Evolutionary conservation across 768 basidiomycete species (phyloP), one percentile per base, ranked within the genome.

Genomic region (Lentinus tigrinus): DNA sequence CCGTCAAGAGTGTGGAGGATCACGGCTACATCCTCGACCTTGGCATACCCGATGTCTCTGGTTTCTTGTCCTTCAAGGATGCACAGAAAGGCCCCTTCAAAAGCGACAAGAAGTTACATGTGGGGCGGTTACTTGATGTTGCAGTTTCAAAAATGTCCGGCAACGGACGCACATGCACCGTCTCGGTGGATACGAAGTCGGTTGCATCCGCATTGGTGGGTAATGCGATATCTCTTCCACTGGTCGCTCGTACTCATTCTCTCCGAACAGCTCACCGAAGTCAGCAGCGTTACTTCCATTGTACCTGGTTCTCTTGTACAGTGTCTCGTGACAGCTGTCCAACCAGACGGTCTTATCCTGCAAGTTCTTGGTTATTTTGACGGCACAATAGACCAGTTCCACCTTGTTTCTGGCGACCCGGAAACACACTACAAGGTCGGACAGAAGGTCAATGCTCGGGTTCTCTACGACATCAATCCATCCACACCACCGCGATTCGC

Each of bases 331-430:
- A 97, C 94, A 2, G 84, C 85, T 19, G 80, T 89, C 21, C 77
- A 85, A 40, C 77, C 87, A 16, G 79, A 74, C 24, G 97, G 97
- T 17, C 74, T 98, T 34, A 91, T 91, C 69, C 75, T 98, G 28
- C 95, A 96, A 73, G 77, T 98, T 17, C 80, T 95, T 24, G 95
- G 93, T 0, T 95, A 89, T 71, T 98, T 94, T 72, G 88, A 92
- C 37, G 96, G 94, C 31, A 96, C 93, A 0, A 79, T 91, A 24
- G 95, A 97, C 67, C 78, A 84, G 36, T 81, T 88, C 56, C 96
- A 98, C 73, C 74, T 96, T 14, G 79, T 70, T 21, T 74, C 75
- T 13, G 77, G 78, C 36, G 64, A 70, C 5, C 65, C 74, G 39
- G 74, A 71, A 21, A 77, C 78, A 51, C 66, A 72, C 11, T 82